Evolutionary conservation across 257 asterid species (phyloP), one percentile per base, ranked within the genome.

Genomic region (Eustoma russellianum): DNA sequence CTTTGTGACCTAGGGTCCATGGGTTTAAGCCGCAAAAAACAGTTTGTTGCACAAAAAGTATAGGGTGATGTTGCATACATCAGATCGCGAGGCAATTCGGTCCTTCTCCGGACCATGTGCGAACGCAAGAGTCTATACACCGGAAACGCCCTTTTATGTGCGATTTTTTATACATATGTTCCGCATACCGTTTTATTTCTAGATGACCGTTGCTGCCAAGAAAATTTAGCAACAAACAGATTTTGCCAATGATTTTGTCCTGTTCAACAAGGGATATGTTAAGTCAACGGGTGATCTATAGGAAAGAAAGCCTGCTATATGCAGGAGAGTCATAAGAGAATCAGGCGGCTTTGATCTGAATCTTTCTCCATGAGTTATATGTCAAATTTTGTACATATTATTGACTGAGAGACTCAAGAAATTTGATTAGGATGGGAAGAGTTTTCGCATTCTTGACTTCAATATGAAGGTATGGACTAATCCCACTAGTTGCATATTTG

Each of bases 361-460:
- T 80, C 92, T 35, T 82, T 82, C 69, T 82, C 87, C 0, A 74
- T 79, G 77, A 70, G 63, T 59, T 79, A 81, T 35, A 19, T 82
- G 9, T 70, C 79, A 1, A 67, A 67, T 12, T 82, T 79, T 13
- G 73, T 79, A 10, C 78, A 68, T n/a, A 6, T 66, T 74, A 75
- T 7, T 79, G 14, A 60, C 41, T 45, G 53, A 57, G 46, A 70
- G 80, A 52, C 60, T 82, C 15, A 63, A 69, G 62, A 64, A 59
- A 48, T 53, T 53, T 24, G 77, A 79, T 57, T 55, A 18, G n/a
- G 48, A 66, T 15, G 77, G 82, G 1, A 70, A 49, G 47, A 79
- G 87, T 40, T 82, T 82, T 57, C 45, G 53, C 28, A 69, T 79
- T 52, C 75, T 82, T 5, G 70, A 68, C 24, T 82, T 79, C 74